A percentile compares a stretch with the other conserved stretches of the same genome.
These are phyloP conservation scores for Apiosordaria backusii DNA, from an alignment of 495 filamentous ascomycete genomes.

Conservation along the genomic window DNA sequence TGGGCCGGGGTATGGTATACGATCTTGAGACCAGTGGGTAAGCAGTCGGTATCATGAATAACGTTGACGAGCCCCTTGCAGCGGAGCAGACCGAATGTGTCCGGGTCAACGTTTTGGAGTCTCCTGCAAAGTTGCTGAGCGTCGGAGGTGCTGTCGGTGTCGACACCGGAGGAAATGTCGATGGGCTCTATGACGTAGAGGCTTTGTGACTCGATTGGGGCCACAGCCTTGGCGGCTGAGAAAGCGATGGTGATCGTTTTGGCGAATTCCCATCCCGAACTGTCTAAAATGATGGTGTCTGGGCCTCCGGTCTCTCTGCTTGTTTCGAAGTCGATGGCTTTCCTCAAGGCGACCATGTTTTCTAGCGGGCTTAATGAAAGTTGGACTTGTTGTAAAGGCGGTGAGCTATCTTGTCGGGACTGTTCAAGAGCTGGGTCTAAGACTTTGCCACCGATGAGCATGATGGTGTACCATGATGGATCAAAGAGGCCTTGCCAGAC, in stretches of 20 bases:
- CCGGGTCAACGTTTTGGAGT: slow-evolving; percentile 1
- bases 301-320: background rate
- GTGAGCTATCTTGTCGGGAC: background rate
- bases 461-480: slow-evolving; percentile 1
- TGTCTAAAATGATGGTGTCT: background rate
- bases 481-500: background rate
- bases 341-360: background rate
- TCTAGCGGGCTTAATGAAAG: background rate
- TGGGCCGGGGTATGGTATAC: background rate
- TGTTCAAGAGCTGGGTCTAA: background rate
- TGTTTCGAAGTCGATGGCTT: background rate
- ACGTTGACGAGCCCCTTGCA: background rate
- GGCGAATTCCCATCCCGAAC: background rate
- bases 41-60: background rate
- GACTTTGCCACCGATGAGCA: background rate
- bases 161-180: background rate
- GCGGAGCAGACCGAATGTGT: background rate
- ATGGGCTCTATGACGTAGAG: background rate
- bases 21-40: background rate
- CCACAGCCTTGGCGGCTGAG: background rate
- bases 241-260: background rate
- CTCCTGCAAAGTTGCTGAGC: background rate
- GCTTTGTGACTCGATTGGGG: background rate
- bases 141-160: background rate
- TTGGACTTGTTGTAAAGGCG: background rate